Evolutionary conservation across 2,329 filamentous ascomycete genomes (phyloP).

Genomic region (Aspergillus ibericus): DNA sequence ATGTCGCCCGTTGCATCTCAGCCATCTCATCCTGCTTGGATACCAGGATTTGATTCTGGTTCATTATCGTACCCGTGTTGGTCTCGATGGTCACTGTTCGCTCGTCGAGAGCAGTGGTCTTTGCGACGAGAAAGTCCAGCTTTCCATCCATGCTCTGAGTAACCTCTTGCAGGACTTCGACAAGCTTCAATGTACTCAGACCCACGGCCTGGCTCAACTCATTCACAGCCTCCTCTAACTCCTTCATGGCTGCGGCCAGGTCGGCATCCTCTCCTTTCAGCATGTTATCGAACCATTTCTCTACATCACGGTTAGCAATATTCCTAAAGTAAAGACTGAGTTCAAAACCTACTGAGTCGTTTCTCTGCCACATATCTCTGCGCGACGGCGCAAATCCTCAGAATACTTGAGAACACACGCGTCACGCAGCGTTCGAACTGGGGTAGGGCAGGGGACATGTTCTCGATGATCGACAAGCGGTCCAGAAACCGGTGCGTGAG

Average conservation of each 20-base stretch:
- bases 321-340: background rate
- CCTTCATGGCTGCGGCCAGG: constrained; percentile 1
- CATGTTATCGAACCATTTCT: constrained; percentile 7
- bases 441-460: background rate
- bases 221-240: constrained; percentile 6
- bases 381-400: constrained; percentile 4
- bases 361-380: constrained; percentile 3
- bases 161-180: constrained; percentile 3
- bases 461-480: constrained; percentile 6
- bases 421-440: constrained; percentile 2
- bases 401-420: constrained; percentile 6
- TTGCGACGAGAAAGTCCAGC: constrained; percentile 2
- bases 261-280: constrained; percentile 1
- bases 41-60: constrained; percentile 1
- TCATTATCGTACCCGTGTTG: background rate
- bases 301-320: background rate
- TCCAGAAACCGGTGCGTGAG: constrained; percentile 10
- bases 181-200: background rate
- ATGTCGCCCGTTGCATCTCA: background rate
- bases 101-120: background rate
- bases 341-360: constrained; percentile 3
- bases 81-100: constrained; percentile 1
- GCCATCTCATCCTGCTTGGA: constrained; percentile 4
- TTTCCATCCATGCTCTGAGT: constrained; percentile 6
- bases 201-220: constrained; percentile 4